Percentiles rank a stretch among this genome's conserved stretches.
Evolutionary conservation across 345 rosid genomes (phyloP).

Genomic region (Populus simonii): DNA sequence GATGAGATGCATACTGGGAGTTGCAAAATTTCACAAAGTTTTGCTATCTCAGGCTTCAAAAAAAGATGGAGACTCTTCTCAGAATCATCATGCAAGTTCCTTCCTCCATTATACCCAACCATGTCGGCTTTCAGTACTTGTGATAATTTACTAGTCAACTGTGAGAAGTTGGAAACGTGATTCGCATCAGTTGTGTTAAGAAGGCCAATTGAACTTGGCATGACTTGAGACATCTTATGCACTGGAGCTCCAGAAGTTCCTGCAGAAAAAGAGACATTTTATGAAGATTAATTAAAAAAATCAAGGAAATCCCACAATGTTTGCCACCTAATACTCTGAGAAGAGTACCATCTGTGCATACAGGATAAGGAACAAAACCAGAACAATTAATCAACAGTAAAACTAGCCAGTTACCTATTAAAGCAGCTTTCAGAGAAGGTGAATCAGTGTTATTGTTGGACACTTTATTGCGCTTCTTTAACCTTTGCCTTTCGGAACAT

Average conservation of each 20-base stretch:
- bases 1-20: constrained; percentile 53
- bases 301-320: neutral
- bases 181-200: constrained; percentile 13
- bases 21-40: constrained; percentile 59
- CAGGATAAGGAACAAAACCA: neutral
- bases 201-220: constrained; percentile 24
- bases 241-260: constrained; percentile 39
- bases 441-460: constrained; percentile 29
- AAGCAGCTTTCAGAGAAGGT: constrained; percentile 21
- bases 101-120: constrained; percentile 32
- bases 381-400: constrained; percentile 11
- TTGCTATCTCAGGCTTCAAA: constrained; percentile 58
- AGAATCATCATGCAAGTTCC: constrained; percentile 41
- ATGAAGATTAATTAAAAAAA: neutral
- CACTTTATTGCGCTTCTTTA: constrained; percentile 58
- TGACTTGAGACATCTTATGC: constrained; percentile 22
- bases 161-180: constrained; percentile 16
- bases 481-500: constrained; percentile 55
- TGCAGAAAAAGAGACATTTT: constrained; percentile 30
- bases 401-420: constrained; percentile 35
- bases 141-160: constrained; percentile 21
- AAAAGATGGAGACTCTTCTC: constrained; percentile 58
- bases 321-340: neutral
- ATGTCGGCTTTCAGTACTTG: constrained; percentile 32
- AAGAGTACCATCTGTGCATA: neutral